These are phyloP conservation scores for Fusarium pilosicola DNA, from an alignment of 2,329 filamentous ascomycete species.

Conservation along the genomic window DNA sequence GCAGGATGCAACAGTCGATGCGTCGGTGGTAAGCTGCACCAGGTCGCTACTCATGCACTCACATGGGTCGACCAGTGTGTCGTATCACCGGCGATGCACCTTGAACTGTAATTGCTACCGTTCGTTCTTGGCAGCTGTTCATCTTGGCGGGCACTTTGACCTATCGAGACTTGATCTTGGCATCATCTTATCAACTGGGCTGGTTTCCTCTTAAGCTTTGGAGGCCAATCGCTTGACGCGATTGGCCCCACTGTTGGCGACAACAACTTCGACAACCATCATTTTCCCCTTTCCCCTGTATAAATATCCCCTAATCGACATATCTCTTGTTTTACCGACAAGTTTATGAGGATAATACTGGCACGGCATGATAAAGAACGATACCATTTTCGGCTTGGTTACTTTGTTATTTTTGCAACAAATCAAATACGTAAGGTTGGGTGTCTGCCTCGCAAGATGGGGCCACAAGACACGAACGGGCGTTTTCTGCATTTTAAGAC, in stretches of 20 bases:
- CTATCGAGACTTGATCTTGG: constrained; percentile 49
- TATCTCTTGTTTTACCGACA: constrained; percentile 49
- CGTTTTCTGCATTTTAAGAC: constrained; percentile 56
- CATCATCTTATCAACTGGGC: constrained; percentile 55
- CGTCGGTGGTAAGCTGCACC: constrained; percentile 62
- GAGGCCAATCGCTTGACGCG: constrained; percentile 42
- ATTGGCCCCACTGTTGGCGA: constrained; percentile 45
- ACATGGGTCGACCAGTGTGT: constrained; percentile 48
- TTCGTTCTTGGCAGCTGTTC: constrained; percentile 56
- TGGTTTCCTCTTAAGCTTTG: constrained; percentile 52
- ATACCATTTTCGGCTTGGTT: constrained; percentile 57
- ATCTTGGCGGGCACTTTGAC: constrained; percentile 62
- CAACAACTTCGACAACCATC: constrained; percentile 38
- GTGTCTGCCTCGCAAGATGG: constrained; percentile 49
- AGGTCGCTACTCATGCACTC: constrained; percentile 46
- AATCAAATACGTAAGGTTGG: constrained; percentile 43
- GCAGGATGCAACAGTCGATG: constrained; percentile 67
- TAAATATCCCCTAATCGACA: constrained; percentile 62
- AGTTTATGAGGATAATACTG: constrained; percentile 50
- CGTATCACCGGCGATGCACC: constrained; percentile 51
- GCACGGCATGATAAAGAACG: constrained; percentile 57
- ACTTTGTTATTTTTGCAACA: constrained; percentile 44
- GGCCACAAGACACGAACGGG: constrained; percentile 57
- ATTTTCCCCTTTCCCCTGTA: constrained; percentile 50
- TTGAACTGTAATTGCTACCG: constrained; percentile 50